Conservation (phyloP, 768 basidiomycete genomes). For the Leccinum incarnatum region DNA sequence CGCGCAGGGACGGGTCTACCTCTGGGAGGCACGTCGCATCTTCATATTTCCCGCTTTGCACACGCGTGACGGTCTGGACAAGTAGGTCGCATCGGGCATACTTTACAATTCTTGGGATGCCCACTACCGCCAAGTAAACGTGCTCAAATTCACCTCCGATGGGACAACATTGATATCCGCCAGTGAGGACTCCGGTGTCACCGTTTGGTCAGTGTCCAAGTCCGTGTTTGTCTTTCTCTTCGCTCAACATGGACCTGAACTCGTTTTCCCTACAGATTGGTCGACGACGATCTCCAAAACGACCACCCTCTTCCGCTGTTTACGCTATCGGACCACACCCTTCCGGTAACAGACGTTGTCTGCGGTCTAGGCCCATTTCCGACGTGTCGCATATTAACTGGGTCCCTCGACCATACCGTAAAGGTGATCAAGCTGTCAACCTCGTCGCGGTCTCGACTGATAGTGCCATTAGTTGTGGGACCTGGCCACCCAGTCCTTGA, state of each 20-base stretch:
- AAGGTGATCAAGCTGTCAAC: conserved; percentile 53
- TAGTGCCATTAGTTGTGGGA: conserved; percentile 69
- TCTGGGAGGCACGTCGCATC: conserved; percentile 85
- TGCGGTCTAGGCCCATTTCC: conserved; percentile 83
- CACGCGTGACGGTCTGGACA: conserved; percentile 19
- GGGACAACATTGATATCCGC: conserved; percentile 79
- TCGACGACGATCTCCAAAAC: conserved; percentile 72
- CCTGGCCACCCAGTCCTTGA: conserved; percentile 63
- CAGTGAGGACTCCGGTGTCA: conserved; percentile 86
- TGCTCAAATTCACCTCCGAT: conserved; percentile 80
- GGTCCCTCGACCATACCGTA: conserved; percentile 85
- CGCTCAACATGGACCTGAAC: conserved; percentile 9
- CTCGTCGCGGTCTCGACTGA: conserved; percentile 11
- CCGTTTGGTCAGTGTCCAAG: conserved; percentile 89
- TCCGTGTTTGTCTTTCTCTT: conserved; percentile 36
- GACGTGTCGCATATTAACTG: conserved; percentile 71
- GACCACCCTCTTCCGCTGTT: conserved; percentile 76
- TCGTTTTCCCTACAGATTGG: conserved; percentile 47
- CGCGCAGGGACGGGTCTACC: conserved; percentile 80
- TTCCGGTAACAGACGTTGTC: conserved; percentile 78
- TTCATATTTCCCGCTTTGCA: background rate
- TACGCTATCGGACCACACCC: conserved; percentile 86
- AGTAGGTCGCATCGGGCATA: conserved; percentile 88
- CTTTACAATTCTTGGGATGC: conserved; percentile 91
- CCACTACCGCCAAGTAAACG: conserved; percentile 87